These are phyloP conservation scores for Suhomyces bribrorum DNA, from an alignment of 1,139 yeast genomes.

Conservation along the genomic window DNA sequence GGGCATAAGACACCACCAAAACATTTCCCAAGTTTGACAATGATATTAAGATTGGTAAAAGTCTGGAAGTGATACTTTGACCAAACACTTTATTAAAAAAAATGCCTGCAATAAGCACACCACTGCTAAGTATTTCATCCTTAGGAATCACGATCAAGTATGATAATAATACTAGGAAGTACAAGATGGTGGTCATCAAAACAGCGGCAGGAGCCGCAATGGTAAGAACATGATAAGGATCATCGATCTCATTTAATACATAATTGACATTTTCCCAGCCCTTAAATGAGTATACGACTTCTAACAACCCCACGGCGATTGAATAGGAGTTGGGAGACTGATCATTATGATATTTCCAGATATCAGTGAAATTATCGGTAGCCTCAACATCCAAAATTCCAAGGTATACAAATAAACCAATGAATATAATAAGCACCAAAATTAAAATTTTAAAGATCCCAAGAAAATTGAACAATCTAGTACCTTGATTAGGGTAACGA, in stretches of 20 bases:
- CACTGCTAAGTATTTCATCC: conserved; percentile 58
- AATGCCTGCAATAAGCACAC: conserved; percentile 71
- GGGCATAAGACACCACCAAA: conserved; percentile 74
- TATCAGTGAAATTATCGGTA: conserved; percentile 28
- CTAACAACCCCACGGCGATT: conserved; percentile 43
- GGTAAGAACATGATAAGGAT: conserved; percentile 68
- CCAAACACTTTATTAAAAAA: conserved; percentile 78
- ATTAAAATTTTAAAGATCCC: conserved; percentile 47
- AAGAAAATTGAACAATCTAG: conserved; percentile 43
- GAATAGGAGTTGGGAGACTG: conserved; percentile 29
- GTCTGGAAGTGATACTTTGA: conserved; percentile 55
- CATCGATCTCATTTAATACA: conserved; percentile 41
- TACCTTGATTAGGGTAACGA: conserved; percentile 42
- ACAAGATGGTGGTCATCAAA: conserved; percentile 56
- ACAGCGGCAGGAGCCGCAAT: conserved; percentile 76
- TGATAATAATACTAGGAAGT: conserved; percentile 68
- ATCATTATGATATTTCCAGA: conserved; percentile 28
- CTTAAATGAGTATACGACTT: conserved; percentile 42
- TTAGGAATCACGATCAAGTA: conserved; percentile 78
- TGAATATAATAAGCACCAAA: conserved; percentile 38
- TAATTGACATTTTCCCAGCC: conserved; percentile 52
- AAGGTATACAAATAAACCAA: conserved; percentile 35
- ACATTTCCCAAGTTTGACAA: conserved; percentile 78
- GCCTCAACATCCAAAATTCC: conserved; percentile 29
- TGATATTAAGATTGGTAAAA: conserved; percentile 73